phyloP scores from a whole-genome alignment of 352 stramenopile genomes.

The Peronospora destructor region DNA sequence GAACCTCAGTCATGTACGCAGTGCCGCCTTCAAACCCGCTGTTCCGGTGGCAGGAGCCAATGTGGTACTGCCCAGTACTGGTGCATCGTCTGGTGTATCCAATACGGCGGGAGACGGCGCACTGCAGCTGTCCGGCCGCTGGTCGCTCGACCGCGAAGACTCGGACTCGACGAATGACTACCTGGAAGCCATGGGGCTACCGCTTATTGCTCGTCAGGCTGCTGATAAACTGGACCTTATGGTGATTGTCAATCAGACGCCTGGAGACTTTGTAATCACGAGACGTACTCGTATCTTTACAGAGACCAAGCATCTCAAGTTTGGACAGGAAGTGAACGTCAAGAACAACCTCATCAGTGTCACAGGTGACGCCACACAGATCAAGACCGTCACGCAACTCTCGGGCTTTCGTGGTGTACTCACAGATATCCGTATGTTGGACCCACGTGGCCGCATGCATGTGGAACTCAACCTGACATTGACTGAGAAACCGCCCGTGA shows the following conservation, averaged over 20 bases:
- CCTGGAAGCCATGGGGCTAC: constrained; percentile 82
- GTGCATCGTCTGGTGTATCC: constrained; percentile 29
- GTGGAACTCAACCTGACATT: constrained; percentile 73
- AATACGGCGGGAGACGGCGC: constrained; percentile 72
- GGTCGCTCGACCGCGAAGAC: constrained; percentile 79
- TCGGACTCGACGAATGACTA: constrained; percentile 89
- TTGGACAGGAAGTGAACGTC: constrained; percentile 82
- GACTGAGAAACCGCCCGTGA: constrained; percentile 62
- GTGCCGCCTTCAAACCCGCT: constrained; percentile 59
- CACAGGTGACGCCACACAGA: constrained; percentile 56
- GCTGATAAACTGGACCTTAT: constrained; percentile 86
- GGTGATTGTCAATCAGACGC: constrained; percentile 82
- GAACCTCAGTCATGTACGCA: constrained; percentile 62
- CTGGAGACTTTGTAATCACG: constrained; percentile 83
- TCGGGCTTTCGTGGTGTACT: constrained; percentile 73
- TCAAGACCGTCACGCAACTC: constrained; percentile 78
- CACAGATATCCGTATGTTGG: constrained; percentile 64
- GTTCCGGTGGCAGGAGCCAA: constrained; percentile 25
- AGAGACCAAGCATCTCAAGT: constrained; percentile 85
- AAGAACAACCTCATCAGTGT: constrained; percentile 86
- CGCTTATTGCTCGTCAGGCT: constrained; percentile 79
- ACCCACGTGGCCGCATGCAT: constrained; percentile 73
- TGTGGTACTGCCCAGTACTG: constrained; percentile 26
- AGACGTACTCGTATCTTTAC: constrained; percentile 85
- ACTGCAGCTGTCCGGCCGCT: constrained; percentile 77